phyloP scores from a whole-genome alignment of 2,329 filamentous ascomycete species.

The Calonectria pseudoreteaudii region DNA sequence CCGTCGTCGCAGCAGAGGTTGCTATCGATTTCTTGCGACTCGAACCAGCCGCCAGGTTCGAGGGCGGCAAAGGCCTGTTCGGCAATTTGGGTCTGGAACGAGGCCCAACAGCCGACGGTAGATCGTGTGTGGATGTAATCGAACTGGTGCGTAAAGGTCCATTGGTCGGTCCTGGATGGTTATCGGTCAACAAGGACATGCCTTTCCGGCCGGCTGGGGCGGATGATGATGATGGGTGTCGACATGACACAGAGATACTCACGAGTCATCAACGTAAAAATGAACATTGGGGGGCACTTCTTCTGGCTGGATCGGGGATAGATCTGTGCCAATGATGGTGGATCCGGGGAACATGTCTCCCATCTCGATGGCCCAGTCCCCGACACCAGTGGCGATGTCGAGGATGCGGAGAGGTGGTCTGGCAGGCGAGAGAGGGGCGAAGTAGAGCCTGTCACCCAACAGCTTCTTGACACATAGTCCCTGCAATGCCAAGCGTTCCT shows the following conservation, averaged over 20 bases:
- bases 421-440: slow-evolving; percentile 51
- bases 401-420: slow-evolving; percentile 50
- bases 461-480: slow-evolving; percentile 49
- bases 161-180: slow-evolving; percentile 52
- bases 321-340: slow-evolving; percentile 70
- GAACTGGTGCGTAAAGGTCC: slow-evolving; percentile 63
- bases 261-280: slow-evolving; percentile 76
- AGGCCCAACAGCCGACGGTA: slow-evolving; percentile 60
- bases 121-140: slow-evolving; percentile 65
- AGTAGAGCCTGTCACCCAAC: slow-evolving; percentile 51
- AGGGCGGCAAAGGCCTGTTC: slow-evolving; percentile 60
- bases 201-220: neutral
- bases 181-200: slow-evolving; percentile 38
- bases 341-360: slow-evolving; percentile 69
- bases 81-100: slow-evolving; percentile 61
- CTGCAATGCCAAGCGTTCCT: slow-evolving; percentile 54
- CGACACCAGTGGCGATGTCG: slow-evolving; percentile 57
- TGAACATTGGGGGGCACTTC: slow-evolving; percentile 77
- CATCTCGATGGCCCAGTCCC: slow-evolving; percentile 74
- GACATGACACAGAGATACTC: slow-evolving; percentile 29
- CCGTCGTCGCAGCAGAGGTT: slow-evolving; percentile 56
- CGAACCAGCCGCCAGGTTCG: slow-evolving; percentile 64
- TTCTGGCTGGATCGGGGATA: slow-evolving; percentile 74
- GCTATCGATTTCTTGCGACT: slow-evolving; percentile 60
- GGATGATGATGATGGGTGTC: neutral